Percentiles rank a stretch among this genome's conserved stretches.
phyloP scores from a whole-genome alignment of 2,329 filamentous ascomycete species.

The Monosporascus sp. region DNA sequence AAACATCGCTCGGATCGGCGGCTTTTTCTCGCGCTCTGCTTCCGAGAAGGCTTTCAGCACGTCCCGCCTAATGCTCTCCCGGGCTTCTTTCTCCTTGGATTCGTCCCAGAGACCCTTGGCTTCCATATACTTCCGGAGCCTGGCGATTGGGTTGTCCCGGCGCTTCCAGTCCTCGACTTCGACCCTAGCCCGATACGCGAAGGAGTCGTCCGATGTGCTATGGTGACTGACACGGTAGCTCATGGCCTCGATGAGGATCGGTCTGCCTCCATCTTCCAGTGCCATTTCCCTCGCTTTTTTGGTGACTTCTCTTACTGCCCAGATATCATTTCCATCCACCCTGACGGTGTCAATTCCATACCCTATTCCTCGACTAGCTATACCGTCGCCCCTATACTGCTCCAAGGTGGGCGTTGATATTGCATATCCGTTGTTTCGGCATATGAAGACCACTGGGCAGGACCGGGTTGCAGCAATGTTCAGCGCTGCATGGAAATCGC shows the following conservation, averaged over 20 bases:
- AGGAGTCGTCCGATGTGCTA: conserved; percentile 94
- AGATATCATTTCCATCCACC: conserved; percentile 92
- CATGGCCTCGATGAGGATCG: conserved; percentile 91
- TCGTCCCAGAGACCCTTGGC: conserved; percentile 79
- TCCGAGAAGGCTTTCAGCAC: conserved; percentile 79
- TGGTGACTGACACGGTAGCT: conserved; percentile 97
- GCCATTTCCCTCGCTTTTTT: conserved; percentile 73
- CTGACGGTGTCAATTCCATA: conserved; percentile 94
- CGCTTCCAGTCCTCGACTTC: conserved; percentile 97
- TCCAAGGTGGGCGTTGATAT: conserved; percentile 87
- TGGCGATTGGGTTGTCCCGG: conserved; percentile 81
- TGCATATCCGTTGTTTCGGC: conserved; percentile 88
- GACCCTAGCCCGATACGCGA: conserved; percentile 87
- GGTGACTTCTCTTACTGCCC: conserved; percentile 79
- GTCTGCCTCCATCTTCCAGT: conserved; percentile 72
- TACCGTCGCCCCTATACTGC: conserved; percentile 87
- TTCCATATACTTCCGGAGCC: conserved; percentile 88
- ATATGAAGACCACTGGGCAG: conserved; percentile 87
- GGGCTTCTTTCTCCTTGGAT: conserved; percentile 67
- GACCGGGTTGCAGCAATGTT: conserved; percentile 86
- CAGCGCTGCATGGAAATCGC: conserved; percentile 85
- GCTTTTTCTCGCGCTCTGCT: conserved; percentile 78
- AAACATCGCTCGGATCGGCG: conserved; percentile 68
- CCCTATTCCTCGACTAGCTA: conserved; percentile 78
- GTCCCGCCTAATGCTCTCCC: conserved; percentile 64